These are phyloP conservation scores for Pilatotrama ljubarskyi DNA, from an alignment of 768 basidiomycete genomes.

Conservation along the genomic window DNA sequence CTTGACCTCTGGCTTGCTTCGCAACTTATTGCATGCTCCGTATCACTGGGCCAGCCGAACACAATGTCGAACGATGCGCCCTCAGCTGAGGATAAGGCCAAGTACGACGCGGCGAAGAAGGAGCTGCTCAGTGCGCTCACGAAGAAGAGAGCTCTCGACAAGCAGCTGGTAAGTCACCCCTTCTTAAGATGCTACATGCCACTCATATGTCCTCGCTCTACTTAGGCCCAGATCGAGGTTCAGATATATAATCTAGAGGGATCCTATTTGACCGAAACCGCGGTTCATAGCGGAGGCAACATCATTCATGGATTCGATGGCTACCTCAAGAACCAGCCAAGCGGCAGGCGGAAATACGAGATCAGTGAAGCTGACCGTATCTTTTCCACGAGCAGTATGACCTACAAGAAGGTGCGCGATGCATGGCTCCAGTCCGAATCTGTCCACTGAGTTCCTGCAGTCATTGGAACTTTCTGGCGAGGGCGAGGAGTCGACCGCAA, in stretches of 20 bases:
- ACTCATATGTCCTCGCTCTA: neutral
- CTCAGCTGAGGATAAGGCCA: conserved; percentile 65
- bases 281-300: conserved; percentile 76
- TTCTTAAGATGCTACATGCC: neutral
- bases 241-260: conserved; percentile 80
- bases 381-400: conserved; percentile 80
- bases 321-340: conserved; percentile 77
- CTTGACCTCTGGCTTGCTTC: neutral
- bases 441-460: conserved; percentile 37
- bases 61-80: conserved; percentile 44
- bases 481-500: conserved; percentile 59
- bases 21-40: neutral
- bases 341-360: conserved; percentile 70
- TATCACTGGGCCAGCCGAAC: neutral
- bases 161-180: conserved; percentile 60
- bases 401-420: conserved; percentile 63
- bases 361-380: conserved; percentile 76
- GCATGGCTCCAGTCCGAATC: neutral
- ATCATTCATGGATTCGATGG: conserved; percentile 88
- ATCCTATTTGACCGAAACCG: conserved; percentile 75
- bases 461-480: conserved; percentile 76
- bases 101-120: conserved; percentile 72
- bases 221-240: conserved; percentile 72
- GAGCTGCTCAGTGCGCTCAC: conserved; percentile 73
- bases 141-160: conserved; percentile 75